These are phyloP conservation scores for Entoloma clypeatum DNA, from an alignment of 1,284 basidiomycete genomes.

Conservation along the genomic window DNA sequence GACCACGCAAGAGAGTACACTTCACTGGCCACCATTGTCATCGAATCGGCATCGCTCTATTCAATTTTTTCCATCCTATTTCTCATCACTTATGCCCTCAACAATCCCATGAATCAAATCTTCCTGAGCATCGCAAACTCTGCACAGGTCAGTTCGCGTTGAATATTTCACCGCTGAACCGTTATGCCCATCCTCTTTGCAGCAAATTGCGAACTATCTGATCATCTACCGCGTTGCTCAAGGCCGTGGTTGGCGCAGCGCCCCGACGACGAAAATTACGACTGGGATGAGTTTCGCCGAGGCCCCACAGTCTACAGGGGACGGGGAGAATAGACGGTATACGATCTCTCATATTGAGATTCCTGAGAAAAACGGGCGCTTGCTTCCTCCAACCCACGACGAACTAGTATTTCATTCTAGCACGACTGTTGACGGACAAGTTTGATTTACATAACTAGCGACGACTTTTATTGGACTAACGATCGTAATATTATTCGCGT, in stretches of 20 bases:
- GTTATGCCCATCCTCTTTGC: neutral
- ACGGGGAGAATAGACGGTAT: no score
- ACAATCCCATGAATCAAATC: constrained; percentile 37
- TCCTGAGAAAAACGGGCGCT: no score
- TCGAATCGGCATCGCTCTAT: constrained; percentile 43
- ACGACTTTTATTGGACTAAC: no score
- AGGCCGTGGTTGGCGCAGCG: constrained; percentile 34
- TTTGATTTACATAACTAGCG: no score
- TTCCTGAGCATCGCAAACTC: constrained; percentile 30
- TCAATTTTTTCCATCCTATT: constrained; percentile 40
- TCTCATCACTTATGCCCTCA: constrained; percentile 39
- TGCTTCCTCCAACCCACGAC: no score
- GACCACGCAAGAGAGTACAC: constrained; percentile 37
- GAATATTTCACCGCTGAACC: neutral
- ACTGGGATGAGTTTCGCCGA: constrained; percentile 3
- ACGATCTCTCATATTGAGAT: no score
- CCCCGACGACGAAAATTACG: constrained; percentile 17
- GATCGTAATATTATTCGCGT: no score
- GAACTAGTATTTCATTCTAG: no score
- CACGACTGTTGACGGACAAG: no score
- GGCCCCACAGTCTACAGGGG: no score
- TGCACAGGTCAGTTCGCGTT: constrained; percentile 29
- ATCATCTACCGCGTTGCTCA: constrained; percentile 40
- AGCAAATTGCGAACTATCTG: constrained; percentile 42
- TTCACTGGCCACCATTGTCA: constrained; percentile 37